Conservation (phyloP, 306 rosid genomes). For the Dicorynia guianensis region DNA sequence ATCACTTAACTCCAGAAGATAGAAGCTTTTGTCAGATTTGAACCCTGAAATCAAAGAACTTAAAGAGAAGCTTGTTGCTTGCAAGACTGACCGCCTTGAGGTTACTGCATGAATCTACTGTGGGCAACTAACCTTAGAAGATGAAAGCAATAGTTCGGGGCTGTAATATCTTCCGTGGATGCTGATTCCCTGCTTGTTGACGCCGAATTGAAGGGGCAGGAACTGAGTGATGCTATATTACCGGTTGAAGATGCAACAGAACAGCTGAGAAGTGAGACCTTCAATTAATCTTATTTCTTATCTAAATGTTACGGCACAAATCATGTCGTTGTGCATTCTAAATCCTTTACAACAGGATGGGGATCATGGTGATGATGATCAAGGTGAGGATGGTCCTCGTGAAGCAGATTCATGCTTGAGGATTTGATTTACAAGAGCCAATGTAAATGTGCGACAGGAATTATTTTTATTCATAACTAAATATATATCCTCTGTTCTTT, state of each 20-base stretch:
- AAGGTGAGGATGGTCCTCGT: constrained; percentile 81
- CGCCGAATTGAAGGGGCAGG: constrained; percentile 71
- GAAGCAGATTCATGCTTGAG: constrained; percentile 64
- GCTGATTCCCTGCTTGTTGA: constrained; percentile 67
- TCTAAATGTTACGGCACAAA: constrained; percentile 24
- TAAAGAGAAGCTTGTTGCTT: constrained; percentile 81
- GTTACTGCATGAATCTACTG: constrained; percentile 53
- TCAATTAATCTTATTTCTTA: constrained; percentile 37
- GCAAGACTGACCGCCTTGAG: constrained; percentile 95
- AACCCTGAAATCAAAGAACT: constrained; percentile 90
- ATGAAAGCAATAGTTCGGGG: constrained; percentile 92
- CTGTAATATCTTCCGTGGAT: constrained; percentile 71
- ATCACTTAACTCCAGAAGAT: constrained; percentile 92
- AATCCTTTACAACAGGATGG: constrained; percentile 73
- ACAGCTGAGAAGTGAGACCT: constrained; percentile 80
- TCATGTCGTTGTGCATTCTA: constrained; percentile 37
- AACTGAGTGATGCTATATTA: constrained; percentile 71
- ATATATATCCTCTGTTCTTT: constrained; percentile 24
- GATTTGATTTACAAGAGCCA: constrained; percentile 19
- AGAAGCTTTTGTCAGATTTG: constrained; percentile 74
- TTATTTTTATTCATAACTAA: constrained; percentile 23
- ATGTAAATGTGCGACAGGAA: constrained; percentile 3
- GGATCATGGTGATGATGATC: constrained; percentile 82
- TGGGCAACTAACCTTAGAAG: constrained; percentile 88
- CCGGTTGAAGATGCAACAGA: constrained; percentile 75